Base-by-base conservation (phyloP, 2,329 filamentous ascomycete genomes). In the Calonectria naviculata region DNA sequence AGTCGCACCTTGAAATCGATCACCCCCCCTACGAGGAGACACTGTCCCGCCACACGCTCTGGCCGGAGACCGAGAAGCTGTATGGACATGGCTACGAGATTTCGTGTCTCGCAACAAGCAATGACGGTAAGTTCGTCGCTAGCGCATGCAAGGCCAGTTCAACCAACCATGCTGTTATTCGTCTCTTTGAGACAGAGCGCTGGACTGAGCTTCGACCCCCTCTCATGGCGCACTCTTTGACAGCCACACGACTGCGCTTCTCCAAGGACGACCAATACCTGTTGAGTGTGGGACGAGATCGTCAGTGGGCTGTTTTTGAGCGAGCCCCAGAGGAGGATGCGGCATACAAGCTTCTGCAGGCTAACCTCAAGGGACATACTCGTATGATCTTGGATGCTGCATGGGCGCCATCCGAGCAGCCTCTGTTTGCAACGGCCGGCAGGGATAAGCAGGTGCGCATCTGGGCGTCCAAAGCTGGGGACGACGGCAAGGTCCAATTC, bases 31-130 rank as follows among this genome's bases (percentile, higher is more conserved):
- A 95, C 41, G 97, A 99, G 83, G 97, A 98, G 82, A 93, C 94
- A 66, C 90, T 99, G 2, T 93, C 95, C 28, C 92, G 95, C 10
- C 92, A 97, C 81, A 97, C 97, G 0, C 90, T 99, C 36, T 99
- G 95, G 95, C 97, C 97, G 4, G 97, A 99, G 81, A 91, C 91
- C 8, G 97, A 99, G 83, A 99, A 99, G 85, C 89, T 99, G 1
- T 99, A 99, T 83, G 97, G 97, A 2, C 97, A 99, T 83, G 97
- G 97, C 34, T 98, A 98, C 84, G 97, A 99, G 83, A 96, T 99
- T 61, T 97, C 95, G 2, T 93, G 94, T 42, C 90, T 98, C 19
- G 94, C 95, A 13, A 89, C 93, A 9, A 95, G 91, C 78, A 90
- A 94, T 79, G 92, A 95, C 77, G 93, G 93, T 15, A 86, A 83